Evolutionary conservation across 176 grass and related monocot genomes (phyloP), one percentile per base, ranked within the genome.

Genomic region (Aechmea fasciata): DNA sequence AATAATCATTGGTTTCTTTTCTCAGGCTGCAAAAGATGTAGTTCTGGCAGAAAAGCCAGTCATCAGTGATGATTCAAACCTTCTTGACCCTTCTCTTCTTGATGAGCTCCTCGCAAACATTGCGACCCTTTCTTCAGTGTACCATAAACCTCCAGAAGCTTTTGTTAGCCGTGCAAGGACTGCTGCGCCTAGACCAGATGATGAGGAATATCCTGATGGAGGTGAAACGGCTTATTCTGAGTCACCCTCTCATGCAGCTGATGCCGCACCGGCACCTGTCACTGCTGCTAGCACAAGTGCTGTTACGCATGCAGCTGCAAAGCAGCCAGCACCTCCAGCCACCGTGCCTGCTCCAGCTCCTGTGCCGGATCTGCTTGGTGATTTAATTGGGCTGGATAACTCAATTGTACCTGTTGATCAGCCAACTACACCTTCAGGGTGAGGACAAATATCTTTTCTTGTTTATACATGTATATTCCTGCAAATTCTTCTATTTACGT

Each of bases 31-130:
- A 22, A 99, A 99, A 83, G 94, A 99, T 87, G 87, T 99, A 83
- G 94, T 99, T 79, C 69, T 99, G 70, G 89, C 84, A 13, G 94
- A 99, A 64, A 99, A 99, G 79, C 94, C 94, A 72, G 90, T 99
- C 55, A 99, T 99, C 71, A 99, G 87, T n/a, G 94, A 99, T 67
- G 94, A 90, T 29, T 93, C 94, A 57, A 99, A 99, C 72, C 94
- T 85, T 47, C 77, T 99, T 54, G 94, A 99, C 66, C 48, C 86
- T 10, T 93, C 94, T 50, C 82, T 99, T 63, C 89, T 99, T 77
- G 94, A 99, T 77, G 94, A 93, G 77, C 85, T 99, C 29, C 82
- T 99, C 78, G 87, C 87, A 66, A 99, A 99, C 63, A 99, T 99
- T 83, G 91, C 94, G 55, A 99, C 94, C 48, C 83, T 99, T 33